Base-by-base conservation (phyloP, 495 filamentous ascomycete species). In the Penicillium alfredii region DNA sequence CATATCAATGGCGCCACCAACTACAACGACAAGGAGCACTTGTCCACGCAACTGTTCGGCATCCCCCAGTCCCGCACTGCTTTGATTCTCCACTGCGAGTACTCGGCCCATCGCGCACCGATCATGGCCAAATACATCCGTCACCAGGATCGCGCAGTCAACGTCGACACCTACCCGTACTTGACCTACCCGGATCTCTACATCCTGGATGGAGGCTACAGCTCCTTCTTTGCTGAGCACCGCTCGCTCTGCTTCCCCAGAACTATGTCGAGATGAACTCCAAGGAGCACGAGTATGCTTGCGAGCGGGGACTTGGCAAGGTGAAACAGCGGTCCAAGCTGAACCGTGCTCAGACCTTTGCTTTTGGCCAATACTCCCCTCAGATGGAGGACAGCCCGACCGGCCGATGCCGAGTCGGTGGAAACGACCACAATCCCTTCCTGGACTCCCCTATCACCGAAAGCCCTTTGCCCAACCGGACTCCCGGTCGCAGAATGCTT, bases 151-250 rank as follows among this genome's bases (percentile, higher is more conserved):
- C 85, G 93, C 14, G 74, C 76, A 13, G 64, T 76, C 45, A 99
- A 99, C 58, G 74, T 77, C 14, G 82, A 85, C 47, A 69, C 68
- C 18, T 99, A 99, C 47, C 93, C 93, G 8, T 72, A 73, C 18
- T 80, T 99, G 17, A 85, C 78, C 13, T 99, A 94, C 47, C 93
- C 93, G 0, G 93, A 99, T 48, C 75, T 97, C 34, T 99, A 97
- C 62, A 92, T 99, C 50, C 72, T 99, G 16, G 88, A 97, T 27
- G 93, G 93, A 27, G 93, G 93, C 13, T 99, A 99, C 62, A 94
- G 85, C 56, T 72, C 79, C 1, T 99, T 99, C 69, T 99, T 88
- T 63, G 56, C 72, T 9, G 66, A 84, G 34, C 76, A 94, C 55
- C 78, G 79, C 27, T 60, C 72, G 8, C 77, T 87, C 27, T 99